Base-by-base conservation (phyloP, 148 eudicot genomes). In the Rhododendron williamsianum region DNA sequence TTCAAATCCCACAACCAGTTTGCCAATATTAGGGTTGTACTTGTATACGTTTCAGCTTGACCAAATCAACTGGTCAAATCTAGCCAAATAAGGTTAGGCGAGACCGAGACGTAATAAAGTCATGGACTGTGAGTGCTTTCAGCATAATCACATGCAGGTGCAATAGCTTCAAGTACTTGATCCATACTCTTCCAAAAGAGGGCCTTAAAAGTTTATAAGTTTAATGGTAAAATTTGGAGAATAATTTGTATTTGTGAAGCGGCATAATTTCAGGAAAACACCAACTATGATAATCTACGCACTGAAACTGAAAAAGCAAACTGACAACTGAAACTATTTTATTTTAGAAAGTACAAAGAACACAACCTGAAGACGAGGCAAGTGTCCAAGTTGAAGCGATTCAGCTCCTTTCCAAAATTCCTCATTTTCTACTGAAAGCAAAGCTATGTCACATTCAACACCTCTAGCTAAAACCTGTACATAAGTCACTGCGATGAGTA, bases 401-500 rank as follows among this genome's bases (percentile, higher is more conserved):
- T 94, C 96, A 52, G 93, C 95, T 85, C 94, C 98, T 87, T 91
- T 84, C 99, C 99, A 96, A 86, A 96, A 96, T 48, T 91, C 93
- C 88, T 94, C 89, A 81, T 91, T 95, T 87, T 96, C 99, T 84
- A 96, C 98, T 51, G 98, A 88, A 80, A 96, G 97, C 90, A 96
- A 89, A 81, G 99, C 99, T 85, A 96, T 87, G 84, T 96, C 99
- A 88, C 99, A 96, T 85, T 95, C 99, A 51, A 96, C 89, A 30
- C 99, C 99, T 90, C 91, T 92, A 86, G 99, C 98, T 88, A 96
- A 90, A 85, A 96, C 99, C 99, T 96, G 93, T 13, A 87, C 33
- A 86, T 41, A 71, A 84, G 60, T 83, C 74, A 85, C 82, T 83
- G 86, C 86, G 76, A 81, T 77, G 43, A 77, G 83, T 81, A 36